Base-by-base conservation (phyloP, 495 filamentous ascomycete genomes). In the Oidiodendron maius region DNA sequence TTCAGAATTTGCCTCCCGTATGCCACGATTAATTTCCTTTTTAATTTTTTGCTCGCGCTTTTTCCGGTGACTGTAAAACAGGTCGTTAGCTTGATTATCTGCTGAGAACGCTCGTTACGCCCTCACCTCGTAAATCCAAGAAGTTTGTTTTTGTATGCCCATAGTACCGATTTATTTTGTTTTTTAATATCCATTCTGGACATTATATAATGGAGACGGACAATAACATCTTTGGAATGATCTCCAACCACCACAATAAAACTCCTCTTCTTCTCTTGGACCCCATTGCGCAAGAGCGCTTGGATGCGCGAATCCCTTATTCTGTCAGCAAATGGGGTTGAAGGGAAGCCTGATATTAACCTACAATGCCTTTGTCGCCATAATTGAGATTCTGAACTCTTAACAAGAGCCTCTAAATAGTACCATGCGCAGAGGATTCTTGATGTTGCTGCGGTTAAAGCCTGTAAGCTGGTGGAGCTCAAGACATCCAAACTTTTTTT, bases 111-210 rank as follows among this genome's bases (percentile, higher is more conserved):
- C 11, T 28, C n/a, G n/a, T n/a, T 30, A 38, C 15, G 23, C 30
- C 18, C 37, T 26, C 25, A 79, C 69, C 74, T 79, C 10, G 88
- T 93, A 65, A 98, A 98, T 23, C 89, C 89, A 24, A 99, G 71
- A 1, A 99, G 77, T 63, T 97, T 91, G 64, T 95, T 94, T 69
- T 97, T 96, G 71, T 99, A 99, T n/a, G 94, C 91, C 94, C 94
- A 99, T 13, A 99, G 72, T 3, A 99, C 89, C 10, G 85, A 91
- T 66, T 96, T 97, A 71, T 96, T 97, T 63, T 93, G 83, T 68
- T 91, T 95, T 53, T 93, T 95, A 52, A 96, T 76, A 61, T 96
- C 88, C 59, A 84, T 81, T 56, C 78, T 84, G 40, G 89, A 88
- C 71, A 96, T 83, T 58, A 99, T 94, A 59, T 91, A 89, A 67